Base-by-base conservation (phyloP, 2,329 filamentous ascomycete genomes). In the Macroventuria anomochaeta region DNA sequence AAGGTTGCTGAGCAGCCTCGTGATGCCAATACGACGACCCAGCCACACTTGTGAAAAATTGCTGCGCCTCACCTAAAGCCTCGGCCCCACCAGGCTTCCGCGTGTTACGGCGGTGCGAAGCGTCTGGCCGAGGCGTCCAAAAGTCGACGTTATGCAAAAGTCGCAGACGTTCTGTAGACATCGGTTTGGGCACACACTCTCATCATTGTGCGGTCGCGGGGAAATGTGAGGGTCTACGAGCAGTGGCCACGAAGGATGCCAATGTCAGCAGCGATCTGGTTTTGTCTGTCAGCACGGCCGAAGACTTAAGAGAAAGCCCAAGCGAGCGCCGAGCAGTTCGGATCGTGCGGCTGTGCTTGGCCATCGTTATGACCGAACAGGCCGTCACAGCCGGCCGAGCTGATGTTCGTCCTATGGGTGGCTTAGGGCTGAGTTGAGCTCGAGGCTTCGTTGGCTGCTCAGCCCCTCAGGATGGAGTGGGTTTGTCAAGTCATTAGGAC, bases 351-450 rank as follows among this genome's bases (percentile, higher is more conserved):
- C 52, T 58, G 39, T 48, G 49, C 44, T 53, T 46, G 41, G 31
- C 37, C 37, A 29, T 37, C 5, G 20, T 25, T 40, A 49, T 33
- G 39, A 58, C 57, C 57, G 49, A 55, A 59, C 31, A 31, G 51
- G 58, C 58, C 61, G 63, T 60, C 51, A 50, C 43, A 59, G 37
- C 59, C 62, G 59, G 55, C 37, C 32, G 51, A 61, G 43, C 54
- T 50, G 42, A 54, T 42, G 34, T 46, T 57, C 42, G 54, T 47
- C 38, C 48, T 44, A n/a, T 59, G 61, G 53, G 52, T 55, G 53
- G 55, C 58, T 60, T 42, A 68, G 62, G 70, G 70, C 70, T 69
- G 69, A 69, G 67, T 58, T 51, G 59, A 63, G 59, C 63, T 57
- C 59, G 58, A 65, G 56, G 28, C 29, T 63, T 62, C 64, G 62